A percentile compares a stretch with the other conserved stretches of the same genome.
These are phyloP conservation scores for Aureobasidium namibiae DNA, from an alignment of 2,329 filamentous ascomycete species.

Conservation along the genomic window DNA sequence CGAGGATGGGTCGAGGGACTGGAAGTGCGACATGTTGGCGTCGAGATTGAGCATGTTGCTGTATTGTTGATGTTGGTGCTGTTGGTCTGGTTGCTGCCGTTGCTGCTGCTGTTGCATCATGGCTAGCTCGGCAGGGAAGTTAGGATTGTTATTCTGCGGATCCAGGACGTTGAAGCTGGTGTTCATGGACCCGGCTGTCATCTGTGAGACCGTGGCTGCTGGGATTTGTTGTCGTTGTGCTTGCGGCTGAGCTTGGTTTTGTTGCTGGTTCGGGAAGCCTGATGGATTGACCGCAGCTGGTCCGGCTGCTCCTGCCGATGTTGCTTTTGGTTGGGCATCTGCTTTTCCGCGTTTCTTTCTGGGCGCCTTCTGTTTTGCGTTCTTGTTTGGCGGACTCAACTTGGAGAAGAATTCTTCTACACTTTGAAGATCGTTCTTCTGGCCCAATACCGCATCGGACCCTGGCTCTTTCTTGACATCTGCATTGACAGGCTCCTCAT, in stretches of 20 bases:
- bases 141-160: not conserved
- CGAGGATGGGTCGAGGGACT: constrained; percentile 2
- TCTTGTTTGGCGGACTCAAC: constrained; percentile 52
- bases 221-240: constrained; percentile 21
- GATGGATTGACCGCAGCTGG: constrained; percentile 14
- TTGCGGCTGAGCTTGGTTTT: constrained; percentile 1
- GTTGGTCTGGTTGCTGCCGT: not conserved
- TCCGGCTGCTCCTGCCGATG: not conserved
- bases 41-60: constrained; percentile 25
- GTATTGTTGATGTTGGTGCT: constrained; percentile 15
- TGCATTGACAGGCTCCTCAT: constrained; percentile 60
- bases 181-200: not conserved
- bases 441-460: constrained; percentile 80
- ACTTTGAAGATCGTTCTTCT: constrained; percentile 83
- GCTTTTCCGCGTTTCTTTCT: constrained; percentile 26
- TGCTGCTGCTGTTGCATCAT: constrained; percentile 14
- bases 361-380: constrained; percentile 32
- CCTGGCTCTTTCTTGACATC: constrained; percentile 65
- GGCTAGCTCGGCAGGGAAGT: constrained; percentile 10
- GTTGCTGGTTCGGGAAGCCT: constrained; percentile 22
- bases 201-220: constrained; percentile 4
- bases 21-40: constrained; percentile 26
- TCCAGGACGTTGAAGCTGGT: not conserved
- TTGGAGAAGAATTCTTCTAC: constrained; percentile 91
- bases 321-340: constrained; percentile 17